Evolutionary conservation across 2,329 filamentous ascomycete genomes (phyloP).

Genomic region (Calonectria pseudoturangicola): DNA sequence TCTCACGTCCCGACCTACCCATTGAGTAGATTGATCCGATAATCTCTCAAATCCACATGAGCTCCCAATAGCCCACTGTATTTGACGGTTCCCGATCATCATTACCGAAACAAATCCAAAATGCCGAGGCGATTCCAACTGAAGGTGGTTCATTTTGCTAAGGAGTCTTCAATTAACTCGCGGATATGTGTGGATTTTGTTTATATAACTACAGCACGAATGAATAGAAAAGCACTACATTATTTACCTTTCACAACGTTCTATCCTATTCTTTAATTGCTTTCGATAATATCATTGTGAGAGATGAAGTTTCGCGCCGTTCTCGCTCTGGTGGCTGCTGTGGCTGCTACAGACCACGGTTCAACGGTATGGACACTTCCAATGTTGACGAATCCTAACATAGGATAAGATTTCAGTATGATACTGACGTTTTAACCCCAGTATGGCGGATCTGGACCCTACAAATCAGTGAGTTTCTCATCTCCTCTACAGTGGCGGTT

Average conservation of each 20-base stretch:
- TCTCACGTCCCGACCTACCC: too few species aligned
- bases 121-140: neutral
- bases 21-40: neutral
- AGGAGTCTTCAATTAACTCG: too few species aligned
- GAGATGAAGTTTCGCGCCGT: neutral
- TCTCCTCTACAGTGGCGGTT: too few species aligned
- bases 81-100: neutral
- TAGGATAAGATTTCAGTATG: neutral
- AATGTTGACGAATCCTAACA: neutral
- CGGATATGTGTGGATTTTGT: too few species aligned
- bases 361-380: neutral
- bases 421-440: neutral
- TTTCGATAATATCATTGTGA: neutral
- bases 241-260: neutral
- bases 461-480: conserved; percentile 2
- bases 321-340: neutral
- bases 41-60: neutral
- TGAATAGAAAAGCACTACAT: neutral
- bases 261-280: neutral
- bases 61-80: neutral
- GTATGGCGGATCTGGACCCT: conserved; percentile 16
- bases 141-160: neutral
- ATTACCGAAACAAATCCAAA: neutral
- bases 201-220: neutral
- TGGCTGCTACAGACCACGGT: neutral